Conservation (phyloP, 768 basidiomycete genomes). For the Trametes meyenii region DNA sequence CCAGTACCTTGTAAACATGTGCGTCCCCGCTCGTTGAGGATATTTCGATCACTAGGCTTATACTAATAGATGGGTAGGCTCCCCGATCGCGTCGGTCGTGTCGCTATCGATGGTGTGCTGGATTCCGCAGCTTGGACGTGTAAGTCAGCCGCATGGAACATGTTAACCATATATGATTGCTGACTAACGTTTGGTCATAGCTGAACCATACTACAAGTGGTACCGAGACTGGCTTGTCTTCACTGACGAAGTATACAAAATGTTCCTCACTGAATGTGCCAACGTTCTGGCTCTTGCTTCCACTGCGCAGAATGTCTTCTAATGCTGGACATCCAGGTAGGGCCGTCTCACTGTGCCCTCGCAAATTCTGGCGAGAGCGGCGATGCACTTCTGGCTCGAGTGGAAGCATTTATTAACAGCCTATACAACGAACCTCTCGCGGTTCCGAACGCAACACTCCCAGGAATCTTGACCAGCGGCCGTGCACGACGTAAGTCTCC, state of each 20-base stretch:
- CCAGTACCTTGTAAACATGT: conserved; percentile 40
- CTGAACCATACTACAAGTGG: conserved; percentile 24
- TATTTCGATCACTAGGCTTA: not conserved
- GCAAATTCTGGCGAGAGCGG: conserved; percentile 21
- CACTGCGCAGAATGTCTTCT: not conserved
- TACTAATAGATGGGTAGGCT: conserved; percentile 24
- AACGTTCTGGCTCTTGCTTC: conserved; percentile 24
- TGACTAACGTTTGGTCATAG: not conserved
- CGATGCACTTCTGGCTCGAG: conserved; percentile 23
- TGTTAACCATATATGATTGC: not conserved
- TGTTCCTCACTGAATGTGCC: conserved; percentile 33
- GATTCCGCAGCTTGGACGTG: conserved; percentile 34
- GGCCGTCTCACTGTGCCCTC: conserved; percentile 32
- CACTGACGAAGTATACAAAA: conserved; percentile 30
- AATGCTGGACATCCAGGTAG: conserved; percentile 26
- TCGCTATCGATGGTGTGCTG: conserved; percentile 38
- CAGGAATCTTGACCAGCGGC: conserved; percentile 33
- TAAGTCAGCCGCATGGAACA: too few species aligned
- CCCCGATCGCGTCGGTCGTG: conserved; percentile 35
- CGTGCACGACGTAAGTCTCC: conserved; percentile 29
- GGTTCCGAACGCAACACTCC: conserved; percentile 28
- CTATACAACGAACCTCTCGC: conserved; percentile 33
- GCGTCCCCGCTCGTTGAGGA: not conserved
- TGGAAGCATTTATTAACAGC: conserved; percentile 29
- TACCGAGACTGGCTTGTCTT: conserved; percentile 31